A percentile compares a stretch with the other conserved stretches of the same genome.
phyloP scores from a whole-genome alignment of 805 yeast species.

The Sugiyamaella lignohabitans region DNA sequence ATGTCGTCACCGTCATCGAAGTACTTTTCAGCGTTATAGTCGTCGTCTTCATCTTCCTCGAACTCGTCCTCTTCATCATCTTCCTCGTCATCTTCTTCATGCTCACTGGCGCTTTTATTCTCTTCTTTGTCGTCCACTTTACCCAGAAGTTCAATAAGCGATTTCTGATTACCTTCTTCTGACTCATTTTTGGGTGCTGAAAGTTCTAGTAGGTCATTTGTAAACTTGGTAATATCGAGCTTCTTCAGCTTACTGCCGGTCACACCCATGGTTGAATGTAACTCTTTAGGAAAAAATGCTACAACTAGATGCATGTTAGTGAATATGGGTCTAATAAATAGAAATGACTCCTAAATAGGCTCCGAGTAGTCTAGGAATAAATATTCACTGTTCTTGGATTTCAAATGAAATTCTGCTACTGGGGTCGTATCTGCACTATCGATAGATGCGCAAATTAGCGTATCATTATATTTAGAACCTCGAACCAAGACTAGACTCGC shows the following conservation, averaged over 20 bases:
- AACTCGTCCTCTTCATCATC: conserved; percentile 51
- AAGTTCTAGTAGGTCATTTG: conserved; percentile 33
- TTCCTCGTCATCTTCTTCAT: conserved; percentile 38
- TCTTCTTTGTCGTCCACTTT: conserved; percentile 30
- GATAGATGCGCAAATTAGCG: too few species aligned
- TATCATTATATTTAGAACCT: too few species aligned
- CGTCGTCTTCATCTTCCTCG: conserved; percentile 65
- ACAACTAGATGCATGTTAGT: conserved; percentile 24
- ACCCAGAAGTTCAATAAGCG: not conserved
- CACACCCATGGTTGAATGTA: conserved; percentile 65
- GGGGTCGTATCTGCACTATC: too few species aligned
- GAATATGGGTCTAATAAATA: not conserved
- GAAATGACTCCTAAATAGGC: not conserved
- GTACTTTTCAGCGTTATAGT: conserved; percentile 73
- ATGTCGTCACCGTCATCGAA: conserved; percentile 60
- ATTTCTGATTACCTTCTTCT: conserved; percentile 33
- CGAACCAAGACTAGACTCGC: too few species aligned
- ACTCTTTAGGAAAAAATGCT: conserved; percentile 70
- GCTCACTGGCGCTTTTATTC: conserved; percentile 38
- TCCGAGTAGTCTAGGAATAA: not conserved
- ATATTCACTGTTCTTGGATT: too few species aligned
- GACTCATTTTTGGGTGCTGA: conserved; percentile 29
- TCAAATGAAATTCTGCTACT: too few species aligned
- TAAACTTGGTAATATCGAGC: conserved; percentile 33
- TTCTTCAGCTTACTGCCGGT: conserved; percentile 37